phyloP scores from a whole-genome alignment of 2,329 filamentous ascomycete genomes.

The Tothia fuscella region DNA sequence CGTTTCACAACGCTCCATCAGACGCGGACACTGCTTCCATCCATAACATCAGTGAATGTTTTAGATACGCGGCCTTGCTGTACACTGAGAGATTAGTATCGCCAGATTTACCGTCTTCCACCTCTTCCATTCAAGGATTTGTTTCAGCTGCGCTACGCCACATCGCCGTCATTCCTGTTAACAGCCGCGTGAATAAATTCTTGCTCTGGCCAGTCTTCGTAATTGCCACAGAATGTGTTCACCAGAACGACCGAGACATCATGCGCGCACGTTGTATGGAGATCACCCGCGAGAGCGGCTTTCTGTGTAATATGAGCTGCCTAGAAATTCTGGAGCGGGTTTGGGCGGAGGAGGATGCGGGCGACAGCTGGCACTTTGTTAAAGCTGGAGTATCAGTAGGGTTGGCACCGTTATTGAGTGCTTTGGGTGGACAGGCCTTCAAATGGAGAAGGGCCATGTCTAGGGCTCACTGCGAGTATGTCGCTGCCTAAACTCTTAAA shows the following conservation, averaged over 20 bases:
- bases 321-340: slow-evolving; percentile 76
- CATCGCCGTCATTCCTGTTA: slow-evolving; percentile 64
- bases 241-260: slow-evolving; percentile 64
- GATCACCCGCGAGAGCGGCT: slow-evolving; percentile 79
- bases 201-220: slow-evolving; percentile 90
- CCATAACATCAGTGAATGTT: slow-evolving; percentile 74
- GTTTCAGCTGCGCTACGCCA: slow-evolving; percentile 76
- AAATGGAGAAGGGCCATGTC: slow-evolving; percentile 40
- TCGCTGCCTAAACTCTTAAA: slow-evolving; percentile 7
- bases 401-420: slow-evolving; percentile 16
- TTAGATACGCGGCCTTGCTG: slow-evolving; percentile 77
- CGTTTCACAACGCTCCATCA: not conserved
- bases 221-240: slow-evolving; percentile 77
- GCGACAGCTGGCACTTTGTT: slow-evolving; percentile 13
- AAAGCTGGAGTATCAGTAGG: slow-evolving; percentile 13
- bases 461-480: slow-evolving; percentile 33
- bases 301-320: slow-evolving; percentile 84
- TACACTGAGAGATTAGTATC: slow-evolving; percentile 82
- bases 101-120: slow-evolving; percentile 58
- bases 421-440: slow-evolving; percentile 29
- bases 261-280: slow-evolving; percentile 72
- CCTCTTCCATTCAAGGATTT: slow-evolving; percentile 70
- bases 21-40: slow-evolving; percentile 4
- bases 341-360: slow-evolving; percentile 50
- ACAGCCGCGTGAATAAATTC: slow-evolving; percentile 69